phyloP scores from a whole-genome alignment of 805 yeast species.

The Teunomyces kruisii region DNA sequence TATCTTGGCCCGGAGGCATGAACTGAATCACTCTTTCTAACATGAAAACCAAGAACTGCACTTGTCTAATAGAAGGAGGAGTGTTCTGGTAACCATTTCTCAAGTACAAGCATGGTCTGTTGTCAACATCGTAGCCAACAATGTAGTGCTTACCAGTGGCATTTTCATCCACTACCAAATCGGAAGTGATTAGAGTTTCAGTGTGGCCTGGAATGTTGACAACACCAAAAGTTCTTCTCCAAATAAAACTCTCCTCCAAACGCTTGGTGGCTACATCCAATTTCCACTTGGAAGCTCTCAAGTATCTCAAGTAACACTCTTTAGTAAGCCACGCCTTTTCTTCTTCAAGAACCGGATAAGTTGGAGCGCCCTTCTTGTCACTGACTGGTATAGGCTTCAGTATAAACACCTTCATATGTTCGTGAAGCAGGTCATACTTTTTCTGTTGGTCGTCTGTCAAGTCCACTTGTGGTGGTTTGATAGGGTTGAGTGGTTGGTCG shows the following conservation, averaged over 20 bases:
- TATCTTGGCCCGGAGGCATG: conserved; percentile 97
- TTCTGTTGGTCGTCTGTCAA: conserved; percentile 29
- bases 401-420: conserved; percentile 28
- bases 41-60: conserved; percentile 93
- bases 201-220: conserved; percentile 31
- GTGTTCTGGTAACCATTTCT: conserved; percentile 97
- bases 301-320: conserved; percentile 86
- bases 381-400: conserved; percentile 28
- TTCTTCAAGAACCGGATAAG: conserved; percentile 25
- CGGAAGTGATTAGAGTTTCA: conserved; percentile 51
- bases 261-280: conserved; percentile 68
- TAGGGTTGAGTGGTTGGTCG: conserved; percentile 37
- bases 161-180: conserved; percentile 62
- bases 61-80: conserved; percentile 83
- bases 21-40: conserved; percentile 88
- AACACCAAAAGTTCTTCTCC: conserved; percentile 94
- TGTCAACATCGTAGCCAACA: conserved; percentile 85
- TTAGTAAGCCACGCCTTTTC: conserved; percentile 93
- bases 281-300: conserved; percentile 93
- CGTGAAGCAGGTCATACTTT: conserved; percentile 29
- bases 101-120: conserved; percentile 88
- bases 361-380: conserved; percentile 22
- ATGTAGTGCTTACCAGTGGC: conserved; percentile 92
- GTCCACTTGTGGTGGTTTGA: conserved; percentile 28
- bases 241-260: conserved; percentile 72